Base-by-base conservation (phyloP, 169 alveolate species). In the Eimeria acervulina region DNA sequence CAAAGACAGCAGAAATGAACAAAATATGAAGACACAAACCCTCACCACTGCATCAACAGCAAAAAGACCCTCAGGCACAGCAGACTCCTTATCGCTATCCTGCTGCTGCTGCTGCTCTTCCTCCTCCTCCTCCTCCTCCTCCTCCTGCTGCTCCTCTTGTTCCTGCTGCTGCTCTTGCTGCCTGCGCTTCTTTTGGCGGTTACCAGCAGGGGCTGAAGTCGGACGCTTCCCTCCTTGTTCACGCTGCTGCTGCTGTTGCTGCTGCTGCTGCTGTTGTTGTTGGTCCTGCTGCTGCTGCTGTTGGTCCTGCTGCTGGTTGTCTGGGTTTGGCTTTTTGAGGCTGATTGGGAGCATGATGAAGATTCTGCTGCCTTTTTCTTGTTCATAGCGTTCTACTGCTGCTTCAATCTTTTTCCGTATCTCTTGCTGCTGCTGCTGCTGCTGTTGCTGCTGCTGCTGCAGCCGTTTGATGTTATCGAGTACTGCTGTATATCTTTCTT, bases 11-110 rank as follows among this genome's bases (percentile, higher is more conserved):
- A 74, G 51, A 33, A 36, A 36, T 15, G 76, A 61, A 93, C 90
- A 89, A 91, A 95, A 31, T 85, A 92, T 17, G 93, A 40, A 47
- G 66, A 72, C 33, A 31, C 33, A 78, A 40, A 38, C 19, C 15
- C 90, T 23, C 68, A 80, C 90, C 68, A 66, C 90, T 47, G 70
- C 90, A 33, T 80, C 90, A n/a, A 80, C 90, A 40, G 90, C 51
- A 36, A 80, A 80, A 61, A 40, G 70, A 10, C 44, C 31, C 15
- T 40, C 87, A 5, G 44, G 59, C 1, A 44, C 47, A 15, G 40
- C 17, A 1, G 52, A n/a, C 28, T 76, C 28, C 55, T 85, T 59
- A 36, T 28, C 76, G 52, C 88, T 10, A 42, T 59, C 66, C 23
- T 23, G 33, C 94, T 40, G 68, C 38, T 70, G 55, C n/a, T 63